Evolutionary conservation across 2,329 filamentous ascomycete species (phyloP).

Genomic region (Passalora sequoiae): DNA sequence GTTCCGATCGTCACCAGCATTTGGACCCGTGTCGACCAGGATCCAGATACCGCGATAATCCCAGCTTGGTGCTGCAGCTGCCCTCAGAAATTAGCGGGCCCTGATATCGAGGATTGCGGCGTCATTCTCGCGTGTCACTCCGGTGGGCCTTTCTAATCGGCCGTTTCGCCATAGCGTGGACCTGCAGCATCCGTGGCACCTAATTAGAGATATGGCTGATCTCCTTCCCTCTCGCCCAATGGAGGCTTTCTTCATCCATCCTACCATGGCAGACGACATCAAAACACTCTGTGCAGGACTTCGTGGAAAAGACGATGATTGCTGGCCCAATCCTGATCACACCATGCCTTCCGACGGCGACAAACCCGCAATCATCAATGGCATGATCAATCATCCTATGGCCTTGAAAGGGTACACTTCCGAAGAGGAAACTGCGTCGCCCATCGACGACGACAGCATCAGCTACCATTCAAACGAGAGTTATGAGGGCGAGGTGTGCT

Average conservation of each 20-base stretch:
- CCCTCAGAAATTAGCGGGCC: constrained; percentile 9
- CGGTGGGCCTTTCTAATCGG: constrained; percentile 5
- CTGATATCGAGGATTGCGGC: constrained; percentile 19
- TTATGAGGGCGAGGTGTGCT: constrained; percentile 12
- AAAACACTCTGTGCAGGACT: constrained; percentile 4
- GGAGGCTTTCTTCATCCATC: constrained; percentile 23
- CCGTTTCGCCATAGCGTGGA: constrained; percentile 7
- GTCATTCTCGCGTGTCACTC: constrained; percentile 19
- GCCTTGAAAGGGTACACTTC: constrained; percentile 25
- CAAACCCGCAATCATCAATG: constrained; percentile 10
- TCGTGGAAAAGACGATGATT: background rate
- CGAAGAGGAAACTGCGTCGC: constrained; percentile 31
- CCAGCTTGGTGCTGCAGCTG: constrained; percentile 3
- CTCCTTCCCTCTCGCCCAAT: constrained; percentile 13
- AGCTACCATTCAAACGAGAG: constrained; percentile 20
- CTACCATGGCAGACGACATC: constrained; percentile 10
- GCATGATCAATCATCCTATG: constrained; percentile 11
- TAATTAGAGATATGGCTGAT: constrained; percentile 15
- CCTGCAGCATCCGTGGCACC: background rate
- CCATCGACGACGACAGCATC: constrained; percentile 20
- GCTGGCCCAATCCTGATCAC: background rate
- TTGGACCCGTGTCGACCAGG: background rate
- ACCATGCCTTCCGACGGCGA: background rate
- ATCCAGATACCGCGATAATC: constrained; percentile 3
- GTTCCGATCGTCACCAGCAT: constrained; percentile 7